These are phyloP conservation scores for Cylindrotheca fusiformis DNA, from an alignment of 108 stramenopile species.

Conservation along the genomic window DNA sequence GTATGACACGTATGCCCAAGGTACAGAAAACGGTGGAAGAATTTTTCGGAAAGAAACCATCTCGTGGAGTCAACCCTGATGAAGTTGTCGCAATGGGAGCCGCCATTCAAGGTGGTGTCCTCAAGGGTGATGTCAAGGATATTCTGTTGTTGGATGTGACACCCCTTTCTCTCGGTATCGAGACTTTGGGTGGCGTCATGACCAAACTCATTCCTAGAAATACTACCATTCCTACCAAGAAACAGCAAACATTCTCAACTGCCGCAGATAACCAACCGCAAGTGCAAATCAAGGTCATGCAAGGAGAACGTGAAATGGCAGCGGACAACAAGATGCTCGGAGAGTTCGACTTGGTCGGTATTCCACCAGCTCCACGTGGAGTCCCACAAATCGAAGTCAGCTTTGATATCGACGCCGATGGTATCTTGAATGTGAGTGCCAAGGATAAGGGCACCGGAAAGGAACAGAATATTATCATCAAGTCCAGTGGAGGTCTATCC, in stretches of 20 bases:
- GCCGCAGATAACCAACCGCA: constrained; percentile 99
- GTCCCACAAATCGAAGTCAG: constrained; percentile 99
- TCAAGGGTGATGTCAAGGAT: constrained; percentile 99
- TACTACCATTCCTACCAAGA: constrained; percentile 99
- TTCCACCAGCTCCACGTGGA: constrained; percentile 98
- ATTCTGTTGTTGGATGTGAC: constrained; percentile 98
- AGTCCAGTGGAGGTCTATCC: constrained; percentile 92
- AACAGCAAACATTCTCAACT: constrained; percentile 98
- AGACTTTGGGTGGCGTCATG: constrained; percentile 99
- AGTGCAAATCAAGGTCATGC: constrained; percentile 94
- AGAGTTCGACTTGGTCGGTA: constrained; percentile 97
- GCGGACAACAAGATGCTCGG: constrained; percentile 99
- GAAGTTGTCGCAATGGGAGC: constrained; percentile 99
- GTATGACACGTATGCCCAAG: constrained; percentile 99
- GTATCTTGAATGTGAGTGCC: constrained; percentile 96
- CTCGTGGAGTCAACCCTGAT: constrained; percentile 98
- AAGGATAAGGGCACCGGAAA: constrained; percentile 99
- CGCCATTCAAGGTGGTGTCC: constrained; percentile 99
- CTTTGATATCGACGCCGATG: constrained; percentile 99
- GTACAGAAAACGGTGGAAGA: constrained; percentile 96
- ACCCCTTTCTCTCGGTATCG: constrained; percentile 97
- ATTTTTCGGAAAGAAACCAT: constrained; percentile 92
- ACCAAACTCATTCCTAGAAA: constrained; percentile 98
- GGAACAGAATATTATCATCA: constrained; percentile 98
- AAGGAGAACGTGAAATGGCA: constrained; percentile 99